Conservation (phyloP, 1,284 basidiomycete species). For the Cutaneotrichosporon mucoides region DNA sequence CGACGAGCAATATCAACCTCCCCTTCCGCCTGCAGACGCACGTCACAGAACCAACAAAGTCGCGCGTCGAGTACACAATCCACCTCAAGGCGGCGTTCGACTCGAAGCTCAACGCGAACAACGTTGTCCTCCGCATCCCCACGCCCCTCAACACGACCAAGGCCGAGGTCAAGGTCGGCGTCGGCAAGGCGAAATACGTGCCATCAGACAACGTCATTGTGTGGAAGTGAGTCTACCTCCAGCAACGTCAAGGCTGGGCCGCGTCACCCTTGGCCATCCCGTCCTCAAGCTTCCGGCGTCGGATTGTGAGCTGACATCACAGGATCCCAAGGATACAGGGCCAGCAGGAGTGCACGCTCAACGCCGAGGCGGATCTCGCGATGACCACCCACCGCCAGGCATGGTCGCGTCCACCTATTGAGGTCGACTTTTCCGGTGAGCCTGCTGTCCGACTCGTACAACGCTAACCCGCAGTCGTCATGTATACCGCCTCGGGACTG, state of each 20-base stretch:
- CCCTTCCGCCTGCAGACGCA: constrained; percentile 87
- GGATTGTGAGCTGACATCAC: constrained; percentile 5
- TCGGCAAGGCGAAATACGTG: constrained; percentile 95
- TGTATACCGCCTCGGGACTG: constrained; percentile 95
- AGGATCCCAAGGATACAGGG: constrained; percentile 92
- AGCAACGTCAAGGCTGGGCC: too few relatives aligned
- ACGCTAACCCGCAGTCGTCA: constrained; percentile 66
- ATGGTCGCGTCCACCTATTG: constrained; percentile 96
- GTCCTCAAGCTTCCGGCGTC: too few relatives aligned
- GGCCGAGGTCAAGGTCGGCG: constrained; percentile 83
- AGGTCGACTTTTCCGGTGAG: constrained; percentile 74
- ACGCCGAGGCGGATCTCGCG: constrained; percentile 76
- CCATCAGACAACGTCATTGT: constrained; percentile 92
- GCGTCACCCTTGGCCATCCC: too few relatives aligned
- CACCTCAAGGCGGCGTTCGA: constrained; percentile 86
- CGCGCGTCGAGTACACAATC: constrained; percentile 85
- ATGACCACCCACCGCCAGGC: constrained; percentile 84
- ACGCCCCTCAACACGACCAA: constrained; percentile 90
- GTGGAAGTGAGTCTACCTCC: constrained; percentile 76
- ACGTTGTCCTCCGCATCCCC: constrained; percentile 87
- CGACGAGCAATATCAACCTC: constrained; percentile 91
- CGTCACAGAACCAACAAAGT: constrained; percentile 86
- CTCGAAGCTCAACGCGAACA: constrained; percentile 86
- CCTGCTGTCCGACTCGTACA: not conserved
- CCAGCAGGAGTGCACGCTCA: constrained; percentile 80